Conservation (phyloP, 2,329 filamentous ascomycete species). For the Xylaria sp. region DNA sequence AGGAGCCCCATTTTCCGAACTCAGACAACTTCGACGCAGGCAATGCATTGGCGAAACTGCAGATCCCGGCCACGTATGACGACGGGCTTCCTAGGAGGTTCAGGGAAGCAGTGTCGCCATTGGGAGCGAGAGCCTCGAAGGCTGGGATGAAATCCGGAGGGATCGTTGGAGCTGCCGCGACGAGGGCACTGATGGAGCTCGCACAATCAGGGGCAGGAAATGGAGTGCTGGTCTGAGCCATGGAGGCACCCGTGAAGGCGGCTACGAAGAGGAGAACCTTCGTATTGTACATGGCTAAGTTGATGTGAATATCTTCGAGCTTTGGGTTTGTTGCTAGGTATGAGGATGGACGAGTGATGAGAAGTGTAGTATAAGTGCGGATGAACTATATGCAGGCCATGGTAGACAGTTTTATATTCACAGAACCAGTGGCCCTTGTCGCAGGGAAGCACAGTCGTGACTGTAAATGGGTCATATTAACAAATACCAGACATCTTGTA, state of each 20-base stretch:
- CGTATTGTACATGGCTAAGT: constrained; percentile 23
- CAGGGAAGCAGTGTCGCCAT: background rate
- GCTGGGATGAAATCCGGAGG: background rate
- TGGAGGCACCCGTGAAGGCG: constrained; percentile 18
- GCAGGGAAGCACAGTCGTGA: background rate
- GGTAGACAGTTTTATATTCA: constrained; percentile 1
- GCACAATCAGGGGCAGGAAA: constrained; percentile 4
- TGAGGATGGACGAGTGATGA: background rate
- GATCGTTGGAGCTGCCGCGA: constrained; percentile 1
- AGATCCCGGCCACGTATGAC: constrained; percentile 5
- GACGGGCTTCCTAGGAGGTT: constrained; percentile 1
- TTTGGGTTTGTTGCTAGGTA: background rate
- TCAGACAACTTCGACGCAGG: constrained; percentile 1
- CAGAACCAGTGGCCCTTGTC: background rate
- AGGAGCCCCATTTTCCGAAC: constrained; percentile 12
- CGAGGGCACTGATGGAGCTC: background rate
- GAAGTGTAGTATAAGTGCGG: background rate
- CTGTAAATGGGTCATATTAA: background rate
- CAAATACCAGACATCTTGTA: background rate
- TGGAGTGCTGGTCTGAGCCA: constrained; percentile 13
- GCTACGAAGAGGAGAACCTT: constrained; percentile 25
- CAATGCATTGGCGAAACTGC: background rate
- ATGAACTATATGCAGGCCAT: background rate
- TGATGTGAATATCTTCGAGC: background rate
- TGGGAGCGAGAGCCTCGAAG: background rate